Conservation (phyloP, 352 stramenopile genomes). For the Phytophthora palmivora region DNA sequence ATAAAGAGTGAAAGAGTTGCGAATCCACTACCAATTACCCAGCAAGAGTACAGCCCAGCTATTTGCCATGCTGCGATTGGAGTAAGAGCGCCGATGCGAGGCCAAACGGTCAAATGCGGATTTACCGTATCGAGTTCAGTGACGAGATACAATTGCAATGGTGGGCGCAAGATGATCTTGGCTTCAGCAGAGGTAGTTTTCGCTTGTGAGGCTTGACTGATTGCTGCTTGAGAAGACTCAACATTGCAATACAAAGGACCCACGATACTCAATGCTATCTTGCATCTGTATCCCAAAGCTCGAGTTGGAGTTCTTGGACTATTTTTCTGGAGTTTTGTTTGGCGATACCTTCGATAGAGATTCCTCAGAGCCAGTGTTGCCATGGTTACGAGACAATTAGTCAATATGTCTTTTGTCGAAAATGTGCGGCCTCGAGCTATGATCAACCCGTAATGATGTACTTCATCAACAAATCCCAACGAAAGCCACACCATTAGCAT, state of each 20-base stretch:
- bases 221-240: not conserved
- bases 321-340: not conserved
- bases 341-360: constrained; percentile 16
- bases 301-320: not conserved
- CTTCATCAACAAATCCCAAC: constrained; percentile 12
- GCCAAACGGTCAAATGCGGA: constrained; percentile 16
- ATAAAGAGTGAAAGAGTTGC: constrained; percentile 10
- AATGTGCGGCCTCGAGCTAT: constrained; percentile 4
- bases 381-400: constrained; percentile 22
- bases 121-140: constrained; percentile 4
- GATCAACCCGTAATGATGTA: constrained; percentile 15
- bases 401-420: constrained; percentile 29
- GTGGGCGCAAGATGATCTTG: not conserved
- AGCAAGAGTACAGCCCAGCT: constrained; percentile 2
- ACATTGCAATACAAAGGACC: not conserved
- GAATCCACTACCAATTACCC: not conserved
- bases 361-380: constrained; percentile 15
- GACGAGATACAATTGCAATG: constrained; percentile 18
- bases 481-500: constrained; percentile 10
- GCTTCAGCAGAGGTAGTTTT: not conserved
- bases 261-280: constrained; percentile 7
- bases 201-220: not conserved
- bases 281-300: constrained; percentile 9
- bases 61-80: constrained; percentile 1
- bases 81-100: constrained; percentile 3